Conservation (phyloP, 352 stramenopile genomes). For the Phytophthora aleatoria region DNA sequence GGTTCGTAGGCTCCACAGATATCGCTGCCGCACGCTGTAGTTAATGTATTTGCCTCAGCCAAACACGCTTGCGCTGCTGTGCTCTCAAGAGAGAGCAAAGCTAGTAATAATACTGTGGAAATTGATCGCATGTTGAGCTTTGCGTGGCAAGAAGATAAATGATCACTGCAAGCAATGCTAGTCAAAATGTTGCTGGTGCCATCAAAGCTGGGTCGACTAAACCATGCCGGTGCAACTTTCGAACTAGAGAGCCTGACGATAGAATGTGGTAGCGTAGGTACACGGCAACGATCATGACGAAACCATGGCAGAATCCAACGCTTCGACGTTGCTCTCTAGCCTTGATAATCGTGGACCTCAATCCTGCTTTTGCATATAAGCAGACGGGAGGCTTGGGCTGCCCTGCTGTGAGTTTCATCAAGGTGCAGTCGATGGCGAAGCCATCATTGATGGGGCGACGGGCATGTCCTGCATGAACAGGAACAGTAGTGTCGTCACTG, state of each 20-base stretch:
- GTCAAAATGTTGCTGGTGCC: background rate
- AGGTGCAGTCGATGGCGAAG: too few relatives aligned
- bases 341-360: too few relatives aligned
- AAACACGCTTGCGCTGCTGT: conserved; percentile 10
- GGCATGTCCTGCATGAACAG: too few relatives aligned
- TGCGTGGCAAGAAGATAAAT: conserved; percentile 6
- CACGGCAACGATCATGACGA: background rate
- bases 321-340: conserved; percentile 1
- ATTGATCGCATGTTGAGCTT: background rate
- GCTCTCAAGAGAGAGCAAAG: background rate
- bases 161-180: background rate
- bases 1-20: conserved; percentile 17
- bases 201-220: conserved; percentile 7
- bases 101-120: background rate
- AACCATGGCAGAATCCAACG: background rate
- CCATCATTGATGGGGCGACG: too few relatives aligned
- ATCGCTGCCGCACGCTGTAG: conserved; percentile 16
- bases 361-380: too few relatives aligned
- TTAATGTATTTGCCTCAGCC: conserved; percentile 8
- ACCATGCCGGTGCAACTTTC: conserved; percentile 14
- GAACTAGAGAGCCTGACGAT: conserved; percentile 9
- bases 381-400: too few relatives aligned
- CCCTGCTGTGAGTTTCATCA: too few relatives aligned
- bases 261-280: conserved; percentile 1
- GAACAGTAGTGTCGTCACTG: too few relatives aligned